Evolutionary conservation across 129 eudicot species (phyloP), one percentile per base, ranked within the genome.

Genomic region (Sambucus nigra): DNA sequence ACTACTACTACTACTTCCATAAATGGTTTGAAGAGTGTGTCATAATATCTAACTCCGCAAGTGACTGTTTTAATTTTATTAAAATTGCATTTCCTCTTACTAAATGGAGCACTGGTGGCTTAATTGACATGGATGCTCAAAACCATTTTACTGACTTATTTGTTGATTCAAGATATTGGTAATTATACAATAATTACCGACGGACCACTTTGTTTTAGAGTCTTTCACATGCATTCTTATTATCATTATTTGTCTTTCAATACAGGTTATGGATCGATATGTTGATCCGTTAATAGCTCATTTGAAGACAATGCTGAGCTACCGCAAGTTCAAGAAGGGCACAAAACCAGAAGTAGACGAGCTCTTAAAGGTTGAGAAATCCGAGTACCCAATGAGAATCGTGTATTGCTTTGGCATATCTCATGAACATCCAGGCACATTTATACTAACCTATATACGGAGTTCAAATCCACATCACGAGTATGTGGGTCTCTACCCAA

Each of bases 341-440:
- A 80, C 73, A 2, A 84, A 84, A 73, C 78, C 87, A 44, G 97
- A 88, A 66, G 79, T 88, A 31, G 97, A 88, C 53, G 97, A 88
- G 70, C 69, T 69, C 21, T 70, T 88, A 24, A 78, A 75, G 64
- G 61, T 61, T 59, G 97, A 88, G 61, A 88, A 88, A 58, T 51
- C 73, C 15, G 93, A 88, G 65, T 69, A 80, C 53, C 97, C 97
- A 25, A 65, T 58, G 65, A 80, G 94, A 51, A 88, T 84, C 40
- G 87, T 76, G 11, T 88, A 88, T 76, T 57, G 83, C 55, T 88
- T 88, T 70, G 94, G 97, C 39, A 77, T 81, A 41, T 84, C 92
- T 42, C 97, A 84, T 63, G 97, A 88, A 52, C 97, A 88, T 58
- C 95, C 97, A 20, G 97, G 97, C 42, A 67, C 88, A 18, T 84